Evolutionary conservation across 345 rosid genomes (phyloP).

Genomic region (Eucalyptus pauciflora): DNA sequence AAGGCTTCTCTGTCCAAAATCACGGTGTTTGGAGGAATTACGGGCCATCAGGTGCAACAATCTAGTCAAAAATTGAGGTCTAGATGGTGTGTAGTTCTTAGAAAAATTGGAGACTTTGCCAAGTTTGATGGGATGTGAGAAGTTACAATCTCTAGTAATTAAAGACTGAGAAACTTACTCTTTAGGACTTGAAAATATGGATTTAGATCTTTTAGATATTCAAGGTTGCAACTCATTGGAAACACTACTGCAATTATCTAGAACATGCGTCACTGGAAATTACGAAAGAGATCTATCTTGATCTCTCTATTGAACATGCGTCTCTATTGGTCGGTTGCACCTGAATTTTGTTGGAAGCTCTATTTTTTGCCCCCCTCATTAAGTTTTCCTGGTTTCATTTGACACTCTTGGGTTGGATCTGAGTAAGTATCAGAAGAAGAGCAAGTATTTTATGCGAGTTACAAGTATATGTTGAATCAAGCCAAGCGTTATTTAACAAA

Average conservation of each 20-base stretch:
- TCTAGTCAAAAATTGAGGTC: neutral
- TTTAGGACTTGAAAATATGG: neutral
- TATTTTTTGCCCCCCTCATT: neutral
- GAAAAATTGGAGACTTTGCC: neutral
- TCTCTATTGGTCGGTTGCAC: no score
- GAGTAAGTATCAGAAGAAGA: no score
- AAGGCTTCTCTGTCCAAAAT: neutral
- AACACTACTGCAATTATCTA: neutral
- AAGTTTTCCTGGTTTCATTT: neutral
- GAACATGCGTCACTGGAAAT: fast-evolving
- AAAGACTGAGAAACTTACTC: neutral
- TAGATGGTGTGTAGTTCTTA: neutral
- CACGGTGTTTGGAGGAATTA: neutral
- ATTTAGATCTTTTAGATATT: no score
- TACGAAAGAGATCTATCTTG: fast-evolving
- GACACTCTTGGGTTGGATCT: no score
- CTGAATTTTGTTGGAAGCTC: no score
- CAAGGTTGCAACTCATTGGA: neutral
- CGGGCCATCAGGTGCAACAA: fast-evolving
- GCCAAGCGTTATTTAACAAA: no score
- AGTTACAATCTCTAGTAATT: no score
- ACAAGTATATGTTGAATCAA: no score
- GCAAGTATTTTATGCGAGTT: no score
- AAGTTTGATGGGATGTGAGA: neutral
- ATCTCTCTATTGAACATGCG: fast-evolving